These are phyloP conservation scores for Protostelium mycophagum DNA, from an alignment of 78 protist species.

Conservation along the genomic window DNA sequence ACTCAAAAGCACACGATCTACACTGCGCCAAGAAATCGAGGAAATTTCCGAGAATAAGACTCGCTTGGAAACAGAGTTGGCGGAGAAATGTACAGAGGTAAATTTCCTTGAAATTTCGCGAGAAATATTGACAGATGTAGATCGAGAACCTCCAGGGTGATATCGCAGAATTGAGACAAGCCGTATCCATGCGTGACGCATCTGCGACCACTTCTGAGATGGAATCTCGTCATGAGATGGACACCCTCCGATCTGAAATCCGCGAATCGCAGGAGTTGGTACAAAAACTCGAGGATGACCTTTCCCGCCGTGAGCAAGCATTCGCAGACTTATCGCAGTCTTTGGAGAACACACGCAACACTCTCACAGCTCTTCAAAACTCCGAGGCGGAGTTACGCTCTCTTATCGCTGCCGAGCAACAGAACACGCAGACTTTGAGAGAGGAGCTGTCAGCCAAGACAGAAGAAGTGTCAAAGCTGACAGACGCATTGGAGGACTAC, in stretches of 20 bases:
- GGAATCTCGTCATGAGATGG: neutral
- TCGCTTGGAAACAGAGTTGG: no score
- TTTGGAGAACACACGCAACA: no score
- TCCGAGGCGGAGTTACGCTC: neutral
- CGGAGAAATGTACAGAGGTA: no score
- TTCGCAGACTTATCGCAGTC: neutral
- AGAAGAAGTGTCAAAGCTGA: neutral
- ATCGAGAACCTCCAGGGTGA: no score
- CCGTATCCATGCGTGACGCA: neutral
- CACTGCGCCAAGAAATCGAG: no score
- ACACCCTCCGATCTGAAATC: neutral
- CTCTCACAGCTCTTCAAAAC: neutral
- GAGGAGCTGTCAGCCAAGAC: neutral
- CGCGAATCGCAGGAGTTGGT: neutral
- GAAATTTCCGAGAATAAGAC: no score
- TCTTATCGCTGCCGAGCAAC: neutral
- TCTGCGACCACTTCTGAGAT: neutral
- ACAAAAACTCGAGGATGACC: neutral
- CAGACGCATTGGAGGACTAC: neutral
- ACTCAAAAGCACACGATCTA: no score
- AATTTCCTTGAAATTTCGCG: no score
- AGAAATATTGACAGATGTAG: no score
- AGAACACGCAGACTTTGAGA: neutral
- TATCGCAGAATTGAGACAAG: no score
- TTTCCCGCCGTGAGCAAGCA: neutral